Conservation (phyloP, 2,329 filamentous ascomycete genomes). For the Orbilia javanica region DNA sequence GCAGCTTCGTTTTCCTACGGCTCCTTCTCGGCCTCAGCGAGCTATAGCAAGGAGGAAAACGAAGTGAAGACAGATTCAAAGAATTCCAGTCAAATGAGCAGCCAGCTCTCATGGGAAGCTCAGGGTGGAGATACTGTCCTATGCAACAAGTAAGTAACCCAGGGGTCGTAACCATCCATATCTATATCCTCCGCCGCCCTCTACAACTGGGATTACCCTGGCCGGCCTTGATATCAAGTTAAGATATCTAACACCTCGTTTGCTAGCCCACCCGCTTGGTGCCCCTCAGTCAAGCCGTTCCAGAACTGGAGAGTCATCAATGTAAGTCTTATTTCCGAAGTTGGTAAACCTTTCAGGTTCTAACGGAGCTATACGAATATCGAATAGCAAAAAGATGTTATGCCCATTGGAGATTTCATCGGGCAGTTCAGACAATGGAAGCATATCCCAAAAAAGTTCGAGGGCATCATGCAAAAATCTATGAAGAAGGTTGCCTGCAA, state of each 20-base stretch:
- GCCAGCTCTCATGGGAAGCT: constrained; percentile 57
- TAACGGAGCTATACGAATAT: background rate
- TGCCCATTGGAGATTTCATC: constrained; percentile 25
- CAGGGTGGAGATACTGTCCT: constrained; percentile 58
- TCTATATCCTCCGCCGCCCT: background rate
- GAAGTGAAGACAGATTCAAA: background rate
- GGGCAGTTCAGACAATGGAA: constrained; percentile 8
- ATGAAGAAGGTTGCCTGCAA: constrained; percentile 21
- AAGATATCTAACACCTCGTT: background rate
- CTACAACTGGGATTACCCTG: background rate
- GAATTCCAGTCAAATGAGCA: constrained; percentile 24
- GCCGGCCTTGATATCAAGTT: background rate
- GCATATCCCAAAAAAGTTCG: constrained; percentile 15
- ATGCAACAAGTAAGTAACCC: constrained; percentile 56
- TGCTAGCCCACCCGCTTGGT: constrained; percentile 52
- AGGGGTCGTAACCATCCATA: background rate
- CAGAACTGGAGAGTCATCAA: constrained; percentile 59
- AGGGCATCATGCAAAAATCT: background rate
- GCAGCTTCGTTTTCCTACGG: constrained; percentile 4
- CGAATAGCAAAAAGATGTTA: constrained; percentile 27
- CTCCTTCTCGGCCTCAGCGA: constrained; percentile 10
- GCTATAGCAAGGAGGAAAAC: constrained; percentile 17
- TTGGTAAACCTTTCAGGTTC: background rate
- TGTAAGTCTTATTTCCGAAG: constrained; percentile 13
- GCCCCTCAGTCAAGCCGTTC: constrained; percentile 51